Percentiles rank a stretch among this genome's conserved stretches.
These are phyloP conservation scores for Sarocladium brachiariae DNA, from an alignment of 2,329 filamentous ascomycete species.

Conservation along the genomic window DNA sequence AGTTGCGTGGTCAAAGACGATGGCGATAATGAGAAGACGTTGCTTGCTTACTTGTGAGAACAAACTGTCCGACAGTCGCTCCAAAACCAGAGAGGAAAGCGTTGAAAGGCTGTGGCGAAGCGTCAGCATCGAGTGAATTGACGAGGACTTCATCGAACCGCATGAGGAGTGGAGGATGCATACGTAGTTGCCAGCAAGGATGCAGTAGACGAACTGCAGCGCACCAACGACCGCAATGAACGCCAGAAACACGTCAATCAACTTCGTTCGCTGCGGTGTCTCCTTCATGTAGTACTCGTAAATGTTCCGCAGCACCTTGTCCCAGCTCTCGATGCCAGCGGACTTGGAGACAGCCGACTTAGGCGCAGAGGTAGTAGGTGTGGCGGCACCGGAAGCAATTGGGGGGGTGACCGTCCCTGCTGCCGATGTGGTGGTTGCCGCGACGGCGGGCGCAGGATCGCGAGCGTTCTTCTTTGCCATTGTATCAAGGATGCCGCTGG, in stretches of 20 bases:
- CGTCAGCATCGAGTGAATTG: constrained; percentile 15
- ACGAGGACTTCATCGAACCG: not conserved
- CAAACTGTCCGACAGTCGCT: constrained; percentile 93
- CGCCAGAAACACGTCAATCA: constrained; percentile 83
- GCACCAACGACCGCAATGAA: constrained; percentile 81
- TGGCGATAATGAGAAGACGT: constrained; percentile 22
- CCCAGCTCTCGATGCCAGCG: constrained; percentile 31
- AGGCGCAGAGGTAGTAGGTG: constrained; percentile 14
- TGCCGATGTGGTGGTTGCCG: constrained; percentile 23
- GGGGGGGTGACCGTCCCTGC: constrained; percentile 19
- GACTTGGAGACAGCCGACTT: constrained; percentile 11
- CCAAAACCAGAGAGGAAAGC: constrained; percentile 94
- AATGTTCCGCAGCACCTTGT: constrained; percentile 61
- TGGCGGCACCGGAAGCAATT: constrained; percentile 12
- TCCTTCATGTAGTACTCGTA: constrained; percentile 71
- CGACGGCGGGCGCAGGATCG: constrained; percentile 26
- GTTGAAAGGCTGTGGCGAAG: constrained; percentile 79
- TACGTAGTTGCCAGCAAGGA: constrained; percentile 91
- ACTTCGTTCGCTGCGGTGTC: constrained; percentile 85
- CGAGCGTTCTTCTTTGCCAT: constrained; percentile 45
- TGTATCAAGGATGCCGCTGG: too few relatives aligned
- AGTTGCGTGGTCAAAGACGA: not conserved
- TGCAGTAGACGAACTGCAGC: constrained; percentile 91
- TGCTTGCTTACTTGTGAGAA: constrained; percentile 89
- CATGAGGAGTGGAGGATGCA: constrained; percentile 25